Percentiles rank a stretch among this genome's conserved stretches.
phyloP scores from a whole-genome alignment of 192 early-diverging fungal species.

The Dispira simplex region DNA sequence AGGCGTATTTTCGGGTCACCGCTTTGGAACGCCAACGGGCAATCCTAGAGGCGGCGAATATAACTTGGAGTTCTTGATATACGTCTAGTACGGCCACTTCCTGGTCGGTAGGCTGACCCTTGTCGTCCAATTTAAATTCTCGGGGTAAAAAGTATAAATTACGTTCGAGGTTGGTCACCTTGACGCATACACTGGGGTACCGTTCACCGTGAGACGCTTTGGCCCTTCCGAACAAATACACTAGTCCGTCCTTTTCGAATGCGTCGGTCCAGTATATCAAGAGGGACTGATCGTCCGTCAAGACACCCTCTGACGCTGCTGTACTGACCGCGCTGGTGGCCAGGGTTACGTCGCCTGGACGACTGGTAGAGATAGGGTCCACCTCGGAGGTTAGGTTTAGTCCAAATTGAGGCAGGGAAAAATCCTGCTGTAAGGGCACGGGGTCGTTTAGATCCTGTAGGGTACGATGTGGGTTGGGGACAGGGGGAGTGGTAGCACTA shows the following conservation, averaged over 20 bases:
- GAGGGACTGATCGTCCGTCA: slow-evolving; percentile 39
- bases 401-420: slow-evolving; percentile 9
- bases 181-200: slow-evolving; percentile 69
- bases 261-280: slow-evolving; percentile 89
- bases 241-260: slow-evolving; percentile 55
- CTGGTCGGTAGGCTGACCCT: slow-evolving; percentile 34
- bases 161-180: slow-evolving; percentile 63
- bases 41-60: slow-evolving; percentile 41
- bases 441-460: not conserved
- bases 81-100: slow-evolving; percentile 51
- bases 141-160: slow-evolving; percentile 91
- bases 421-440: slow-evolving; percentile 5
- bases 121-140: slow-evolving; percentile 13
- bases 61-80: slow-evolving; percentile 50
- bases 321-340: not conserved
- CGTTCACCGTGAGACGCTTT: slow-evolving; percentile 1
- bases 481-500: not conserved
- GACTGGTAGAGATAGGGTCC: not conserved
- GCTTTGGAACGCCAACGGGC: slow-evolving; percentile 35
- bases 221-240: slow-evolving; percentile 92
- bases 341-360: not conserved
- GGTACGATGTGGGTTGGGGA: not conserved
- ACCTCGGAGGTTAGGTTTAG: not conserved
- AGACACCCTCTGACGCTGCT: slow-evolving; percentile 7
- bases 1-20: slow-evolving; percentile 77